Percentiles rank a stretch among this genome's conserved stretches.
Conservation (phyloP, 495 filamentous ascomycete species). For the Neurospora sublineolata region DNA sequence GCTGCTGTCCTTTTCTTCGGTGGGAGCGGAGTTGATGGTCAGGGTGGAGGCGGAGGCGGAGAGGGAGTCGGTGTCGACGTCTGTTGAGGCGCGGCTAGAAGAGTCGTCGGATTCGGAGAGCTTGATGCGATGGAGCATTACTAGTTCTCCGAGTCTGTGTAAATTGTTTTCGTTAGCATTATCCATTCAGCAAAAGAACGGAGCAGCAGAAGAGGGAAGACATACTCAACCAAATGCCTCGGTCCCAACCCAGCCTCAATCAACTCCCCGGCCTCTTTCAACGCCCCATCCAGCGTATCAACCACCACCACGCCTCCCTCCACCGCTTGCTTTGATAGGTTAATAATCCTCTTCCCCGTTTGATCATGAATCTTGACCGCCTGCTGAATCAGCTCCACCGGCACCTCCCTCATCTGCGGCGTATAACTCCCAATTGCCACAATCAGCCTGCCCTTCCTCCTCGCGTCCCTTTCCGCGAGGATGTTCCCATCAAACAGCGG, state of each 20-base stretch:
- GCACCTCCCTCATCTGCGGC: slow-evolving; percentile 75
- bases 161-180: slow-evolving; percentile 10
- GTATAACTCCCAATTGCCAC: slow-evolving; percentile 77
- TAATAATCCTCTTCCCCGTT: slow-evolving; percentile 52
- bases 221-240: slow-evolving; percentile 64
- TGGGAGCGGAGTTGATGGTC: background rate
- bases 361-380: slow-evolving; percentile 43
- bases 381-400: slow-evolving; percentile 59
- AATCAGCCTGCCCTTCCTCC: slow-evolving; percentile 66
- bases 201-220: background rate
- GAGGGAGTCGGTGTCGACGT: slow-evolving; percentile 2
- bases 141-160: slow-evolving; percentile 55
- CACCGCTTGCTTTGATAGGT: slow-evolving; percentile 23
- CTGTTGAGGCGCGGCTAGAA: background rate
- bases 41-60: slow-evolving; percentile 10
- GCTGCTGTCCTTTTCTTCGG: slow-evolving; percentile 17
- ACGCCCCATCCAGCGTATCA: slow-evolving; percentile 65
- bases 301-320: slow-evolving; percentile 78
- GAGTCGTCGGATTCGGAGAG: slow-evolving; percentile 11
- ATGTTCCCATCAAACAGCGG: slow-evolving; percentile 39
- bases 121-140: slow-evolving; percentile 43
- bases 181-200: background rate
- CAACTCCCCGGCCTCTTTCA: slow-evolving; percentile 83
- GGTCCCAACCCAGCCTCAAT: slow-evolving; percentile 62
- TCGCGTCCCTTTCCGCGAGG: slow-evolving; percentile 56